Base-by-base conservation (phyloP, 441 rosid genomes). In the Croton setiger region DNA sequence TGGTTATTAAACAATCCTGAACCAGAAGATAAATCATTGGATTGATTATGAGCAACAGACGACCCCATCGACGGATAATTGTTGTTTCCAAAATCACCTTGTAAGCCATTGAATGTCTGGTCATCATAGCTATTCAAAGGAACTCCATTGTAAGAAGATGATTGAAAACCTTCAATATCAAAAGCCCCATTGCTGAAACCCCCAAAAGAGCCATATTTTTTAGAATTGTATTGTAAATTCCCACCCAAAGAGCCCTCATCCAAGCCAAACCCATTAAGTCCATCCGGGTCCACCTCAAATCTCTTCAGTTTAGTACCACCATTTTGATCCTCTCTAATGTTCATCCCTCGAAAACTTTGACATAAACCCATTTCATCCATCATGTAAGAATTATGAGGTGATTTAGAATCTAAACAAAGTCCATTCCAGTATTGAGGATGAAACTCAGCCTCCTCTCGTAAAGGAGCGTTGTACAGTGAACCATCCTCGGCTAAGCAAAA, bases 281-380 rank as follows among this genome's bases (percentile, higher is more conserved):
- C 83, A 31, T 49, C 47, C 0, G 78, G 71, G 79, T 77, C 84
- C 62, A 69, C 54, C 73, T 72, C 80, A 60, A 78, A 64, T 60
- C 82, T 73, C 68, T 77, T 81, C 64, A 71, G 77, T 74, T 45
- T 70, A 79, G 54, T 54, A 47, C 73, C 47, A 17, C 66, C 74
- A 51, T 66, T 68, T 35, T 63, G 75, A 21, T 80, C 89, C 53
- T 80, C 81, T 63, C 79, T 69, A 69, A 89, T 62, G 75, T 75
- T 82, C 89, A 89, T 68, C 49, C 80, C 69, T 59, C 13, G 27
- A 5, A 87, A 79, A 76, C 67, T 76, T 45, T 78, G 68, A 69
- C 84, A 77, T 74, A 89, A 72, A 66, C 80, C 85, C 15, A 76
- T 20, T 75, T 65, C 83, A 74, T 76, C 74, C 18, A 57, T 64